Evolutionary conservation across 176 grass and related monocot genomes (phyloP).

Genomic region (Secale cereale): DNA sequence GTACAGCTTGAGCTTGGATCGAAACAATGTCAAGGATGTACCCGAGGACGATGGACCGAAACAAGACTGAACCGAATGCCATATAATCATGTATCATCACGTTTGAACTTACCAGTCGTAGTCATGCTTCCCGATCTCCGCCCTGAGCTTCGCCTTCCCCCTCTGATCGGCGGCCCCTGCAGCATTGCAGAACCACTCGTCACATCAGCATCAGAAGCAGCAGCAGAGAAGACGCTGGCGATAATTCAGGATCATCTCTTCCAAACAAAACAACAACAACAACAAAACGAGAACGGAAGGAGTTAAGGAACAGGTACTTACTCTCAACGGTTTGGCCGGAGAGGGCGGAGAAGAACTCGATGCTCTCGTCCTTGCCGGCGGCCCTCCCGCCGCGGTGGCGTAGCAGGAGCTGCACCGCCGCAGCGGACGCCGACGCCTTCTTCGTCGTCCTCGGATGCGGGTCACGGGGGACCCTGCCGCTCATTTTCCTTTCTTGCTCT

Average conservation of each 20-base stretch:
- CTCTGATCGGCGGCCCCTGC: neutral
- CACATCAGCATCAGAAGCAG: neutral
- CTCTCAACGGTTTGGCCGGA: neutral
- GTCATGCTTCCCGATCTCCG: slow-evolving; percentile 24
- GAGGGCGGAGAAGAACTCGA: slow-evolving; percentile 42
- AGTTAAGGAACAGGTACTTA: neutral
- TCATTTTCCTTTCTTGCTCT: neutral
- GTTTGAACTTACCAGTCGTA: slow-evolving; percentile 21
- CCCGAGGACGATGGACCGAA: too few species aligned
- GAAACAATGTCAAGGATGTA: too few species aligned
- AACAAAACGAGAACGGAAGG: too few species aligned
- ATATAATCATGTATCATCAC: too few species aligned
- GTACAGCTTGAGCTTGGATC: too few species aligned
- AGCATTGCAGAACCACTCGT: neutral
- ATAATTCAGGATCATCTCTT: neutral
- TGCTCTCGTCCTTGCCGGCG: slow-evolving; percentile 27
- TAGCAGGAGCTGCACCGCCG: slow-evolving; percentile 25
- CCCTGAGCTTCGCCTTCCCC: neutral
- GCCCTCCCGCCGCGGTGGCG: neutral
- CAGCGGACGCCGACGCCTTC: neutral
- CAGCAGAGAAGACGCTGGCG: neutral
- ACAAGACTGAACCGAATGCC: too few species aligned
- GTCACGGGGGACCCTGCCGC: slow-evolving; percentile 3
- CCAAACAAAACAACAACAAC: too few species aligned
- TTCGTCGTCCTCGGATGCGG: slow-evolving; percentile 3